Conservation (phyloP, 2,329 filamentous ascomycete species). For the Fusarium brachygibbosum region DNA sequence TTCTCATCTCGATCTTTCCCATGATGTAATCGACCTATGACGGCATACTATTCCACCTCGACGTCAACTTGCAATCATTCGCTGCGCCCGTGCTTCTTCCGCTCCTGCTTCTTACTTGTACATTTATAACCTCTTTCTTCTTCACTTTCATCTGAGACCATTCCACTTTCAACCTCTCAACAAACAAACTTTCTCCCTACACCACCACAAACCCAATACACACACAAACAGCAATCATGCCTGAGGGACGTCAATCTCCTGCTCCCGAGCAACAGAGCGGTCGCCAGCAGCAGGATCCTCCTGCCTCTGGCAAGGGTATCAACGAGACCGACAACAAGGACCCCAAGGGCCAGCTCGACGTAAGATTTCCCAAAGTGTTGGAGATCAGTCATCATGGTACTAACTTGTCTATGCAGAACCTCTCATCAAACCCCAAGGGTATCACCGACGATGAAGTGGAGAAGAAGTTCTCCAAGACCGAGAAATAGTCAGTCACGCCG, state of each 20-base stretch:
- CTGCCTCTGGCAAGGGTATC: conserved; percentile 70
- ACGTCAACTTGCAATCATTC: conserved; percentile 47
- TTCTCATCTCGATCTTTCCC: conserved; percentile 37
- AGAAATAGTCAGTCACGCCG: conserved; percentile 23
- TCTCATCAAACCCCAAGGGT: conserved; percentile 76
- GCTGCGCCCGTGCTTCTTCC: neutral
- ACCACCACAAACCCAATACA: conserved; percentile 10
- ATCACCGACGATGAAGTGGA: conserved; percentile 71
- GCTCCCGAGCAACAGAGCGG: conserved; percentile 76
- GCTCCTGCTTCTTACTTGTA: neutral
- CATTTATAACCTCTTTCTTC: conserved; percentile 19
- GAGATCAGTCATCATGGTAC: neutral
- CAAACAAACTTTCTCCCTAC: neutral
- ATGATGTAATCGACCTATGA: conserved; percentile 50
- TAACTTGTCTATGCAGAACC: conserved; percentile 54
- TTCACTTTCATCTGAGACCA: neutral
- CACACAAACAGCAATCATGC: conserved; percentile 66
- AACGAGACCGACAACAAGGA: conserved; percentile 64
- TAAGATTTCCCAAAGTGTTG: conserved; percentile 46
- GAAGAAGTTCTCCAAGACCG: conserved; percentile 70
- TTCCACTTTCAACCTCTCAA: conserved; percentile 8
- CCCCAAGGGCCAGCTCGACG: conserved; percentile 65
- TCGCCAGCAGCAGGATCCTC: conserved; percentile 71
- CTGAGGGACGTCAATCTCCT: conserved; percentile 83
- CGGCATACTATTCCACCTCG: conserved; percentile 44